Evolutionary conservation across 331 rosid genomes (phyloP), one percentile per base, ranked within the genome.

Genomic region (Saraca asoca): DNA sequence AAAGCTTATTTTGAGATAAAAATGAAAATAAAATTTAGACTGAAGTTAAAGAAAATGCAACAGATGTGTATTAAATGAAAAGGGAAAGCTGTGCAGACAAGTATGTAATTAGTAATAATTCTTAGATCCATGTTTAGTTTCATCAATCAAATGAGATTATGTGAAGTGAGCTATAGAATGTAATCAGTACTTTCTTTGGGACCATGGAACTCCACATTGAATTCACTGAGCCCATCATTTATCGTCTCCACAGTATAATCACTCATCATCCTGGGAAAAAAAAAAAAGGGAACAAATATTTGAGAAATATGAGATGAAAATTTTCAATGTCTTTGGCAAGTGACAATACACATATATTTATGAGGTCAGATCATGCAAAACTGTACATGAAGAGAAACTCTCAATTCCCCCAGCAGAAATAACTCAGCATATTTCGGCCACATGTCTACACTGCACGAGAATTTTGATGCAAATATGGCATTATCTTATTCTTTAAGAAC

Each of bases 191-290:
- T 94, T 77, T 90, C 98, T 94, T 90, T 90, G 43, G 98, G 98
- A 63, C 98, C 98, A 72, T 90, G 84, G 75, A 94, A 94, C 77
- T 82, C 98, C 75, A 94, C 98, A 61, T 85, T 86, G 79, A 94
- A 90, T 69, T 90, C 97, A 52, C 43, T 86, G 43, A 94, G 96
- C 48, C 97, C 96, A 48, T 94, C 98, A 57, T 90, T 88, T 68
- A 86, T 80, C 15, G 79, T 90, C 92, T 94, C 98, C 90, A 94
- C 97, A 11, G 68, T 80, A 79, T 90, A 94, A 83, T 90, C 98
- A 73, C 97, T 88, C 98, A 94, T 94, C 97, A 94, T 94, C 98
- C 98, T 94, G 91, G 76, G 12, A 60, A 70, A 53, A 79, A 48
- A 14, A 60, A 70, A 53, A 79, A 48, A 45, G n/a, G 68, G 62